Evolutionary conservation across 2,329 filamentous ascomycete species (phyloP).

Genomic region (Cercospora sojina): DNA sequence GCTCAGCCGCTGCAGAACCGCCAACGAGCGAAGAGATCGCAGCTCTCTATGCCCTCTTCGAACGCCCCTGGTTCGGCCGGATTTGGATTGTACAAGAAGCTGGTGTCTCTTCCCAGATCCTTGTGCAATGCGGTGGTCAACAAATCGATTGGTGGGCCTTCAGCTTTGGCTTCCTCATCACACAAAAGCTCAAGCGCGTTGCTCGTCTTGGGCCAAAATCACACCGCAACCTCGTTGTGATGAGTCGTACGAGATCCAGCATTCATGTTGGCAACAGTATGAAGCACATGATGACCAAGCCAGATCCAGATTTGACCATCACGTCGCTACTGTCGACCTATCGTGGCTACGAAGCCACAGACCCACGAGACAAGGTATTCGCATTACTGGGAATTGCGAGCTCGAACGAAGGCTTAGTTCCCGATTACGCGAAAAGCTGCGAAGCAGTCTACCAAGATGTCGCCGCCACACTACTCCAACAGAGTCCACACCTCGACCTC

Average conservation of each 20-base stretch:
- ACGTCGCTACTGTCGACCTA: not conserved
- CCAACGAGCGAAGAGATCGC: conserved; percentile 8
- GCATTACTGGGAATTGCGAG: conserved; percentile 11
- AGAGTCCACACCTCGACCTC: not conserved
- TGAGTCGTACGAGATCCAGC: conserved; percentile 4
- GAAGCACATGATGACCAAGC: conserved; percentile 1
- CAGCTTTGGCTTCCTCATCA: conserved; percentile 11
- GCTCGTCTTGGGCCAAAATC: conserved; percentile 2
- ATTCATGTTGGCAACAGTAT: conserved; percentile 3
- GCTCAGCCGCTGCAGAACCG: not conserved
- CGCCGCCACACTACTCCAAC: not conserved
- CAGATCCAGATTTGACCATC: not conserved
- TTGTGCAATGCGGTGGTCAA: conserved; percentile 8
- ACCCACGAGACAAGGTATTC: conserved; percentile 16
- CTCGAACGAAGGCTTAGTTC: not conserved
- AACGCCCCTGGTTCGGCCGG: conserved; percentile 8
- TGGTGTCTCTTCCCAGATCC: not conserved
- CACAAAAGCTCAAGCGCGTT: conserved; percentile 7
- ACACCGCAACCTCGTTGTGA: conserved; percentile 10
- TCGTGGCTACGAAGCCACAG: conserved; percentile 11
- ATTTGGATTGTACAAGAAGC: conserved; percentile 15
- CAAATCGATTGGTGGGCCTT: conserved; percentile 12
- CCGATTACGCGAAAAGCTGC: not conserved
- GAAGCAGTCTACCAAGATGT: not conserved
- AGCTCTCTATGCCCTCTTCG: conserved; percentile 1